Percentiles rank a stretch among this genome's conserved stretches.
phyloP scores from a whole-genome alignment of 352 stramenopile genomes.

The Globisporangium camurandrum region DNA sequence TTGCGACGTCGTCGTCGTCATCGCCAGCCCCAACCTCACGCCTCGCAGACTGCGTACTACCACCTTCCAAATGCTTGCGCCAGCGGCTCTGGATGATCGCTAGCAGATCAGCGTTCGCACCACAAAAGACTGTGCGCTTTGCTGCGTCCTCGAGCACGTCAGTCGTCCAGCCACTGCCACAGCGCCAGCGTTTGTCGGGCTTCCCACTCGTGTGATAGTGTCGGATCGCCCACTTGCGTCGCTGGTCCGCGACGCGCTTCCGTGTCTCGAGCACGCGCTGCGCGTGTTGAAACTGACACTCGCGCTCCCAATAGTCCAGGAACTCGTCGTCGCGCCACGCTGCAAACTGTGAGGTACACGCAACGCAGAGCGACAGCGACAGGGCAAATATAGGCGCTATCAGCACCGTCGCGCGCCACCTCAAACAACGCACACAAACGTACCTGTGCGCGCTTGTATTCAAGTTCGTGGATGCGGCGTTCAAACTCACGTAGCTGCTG shows the following conservation, averaged over 20 bases:
- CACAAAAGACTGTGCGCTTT: conserved; percentile 35
- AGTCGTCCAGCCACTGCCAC: conserved; percentile 31
- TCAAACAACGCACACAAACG: neutral
- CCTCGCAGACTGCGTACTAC: neutral
- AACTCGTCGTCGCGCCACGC: conserved; percentile 75
- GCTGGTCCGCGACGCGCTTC: conserved; percentile 38
- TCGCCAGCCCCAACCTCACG: too few relatives aligned
- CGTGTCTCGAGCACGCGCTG: conserved; percentile 22
- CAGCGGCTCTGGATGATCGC: conserved; percentile 50
- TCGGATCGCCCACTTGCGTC: conserved; percentile 40
- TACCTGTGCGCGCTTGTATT: conserved; percentile 47
- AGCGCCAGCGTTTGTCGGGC: conserved; percentile 42
- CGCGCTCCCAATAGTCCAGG: conserved; percentile 74
- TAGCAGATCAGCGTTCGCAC: conserved; percentile 41
- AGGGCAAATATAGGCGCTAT: too few relatives aligned
- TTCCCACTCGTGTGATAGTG: conserved; percentile 53
- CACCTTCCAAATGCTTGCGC: conserved; percentile 19
- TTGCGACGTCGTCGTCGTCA: conserved; percentile 17
- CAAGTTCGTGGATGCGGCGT: conserved; percentile 24
- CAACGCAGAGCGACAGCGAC: neutral
- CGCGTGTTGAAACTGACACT: conserved; percentile 43
- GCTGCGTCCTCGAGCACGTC: conserved; percentile 46
- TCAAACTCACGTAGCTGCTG: conserved; percentile 25
- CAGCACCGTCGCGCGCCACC: too few relatives aligned
- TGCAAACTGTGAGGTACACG: conserved; percentile 35